Evolutionary conservation across 352 stramenopile genomes (phyloP).

Genomic region (Phytophthora boehmeriae): DNA sequence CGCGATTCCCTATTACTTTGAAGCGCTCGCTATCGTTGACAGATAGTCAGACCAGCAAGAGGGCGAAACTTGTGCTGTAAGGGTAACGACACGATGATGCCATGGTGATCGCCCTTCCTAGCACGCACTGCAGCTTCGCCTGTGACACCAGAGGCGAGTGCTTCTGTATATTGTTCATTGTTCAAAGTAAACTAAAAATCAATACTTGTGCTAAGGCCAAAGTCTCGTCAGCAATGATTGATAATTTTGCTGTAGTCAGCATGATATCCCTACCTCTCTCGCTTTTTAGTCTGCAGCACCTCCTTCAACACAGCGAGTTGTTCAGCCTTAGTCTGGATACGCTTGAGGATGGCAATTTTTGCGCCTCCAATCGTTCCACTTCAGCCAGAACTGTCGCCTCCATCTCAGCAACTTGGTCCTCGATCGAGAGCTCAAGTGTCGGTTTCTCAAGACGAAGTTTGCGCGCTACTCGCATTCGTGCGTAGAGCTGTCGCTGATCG

Average conservation of each 20-base stretch:
- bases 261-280: no score
- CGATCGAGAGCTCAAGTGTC: constrained; percentile 36
- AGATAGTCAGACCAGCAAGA: constrained; percentile 26
- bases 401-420: constrained; percentile 58
- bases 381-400: constrained; percentile 38
- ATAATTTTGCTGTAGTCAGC: neutral
- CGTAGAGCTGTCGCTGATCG: constrained; percentile 33
- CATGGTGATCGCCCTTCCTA: constrained; percentile 1
- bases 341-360: constrained; percentile 41
- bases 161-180: constrained; percentile 35
- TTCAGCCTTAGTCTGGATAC: constrained; percentile 49
- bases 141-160: constrained; percentile 28
- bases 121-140: constrained; percentile 12
- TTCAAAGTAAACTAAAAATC: constrained; percentile 36
- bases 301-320: constrained; percentile 18
- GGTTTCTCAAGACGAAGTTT: constrained; percentile 40
- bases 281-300: constrained; percentile 4
- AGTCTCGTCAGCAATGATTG: neutral
- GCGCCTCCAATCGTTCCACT: constrained; percentile 41
- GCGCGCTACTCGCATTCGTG: constrained; percentile 31
- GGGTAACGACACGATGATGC: constrained; percentile 4
- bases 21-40: constrained; percentile 29
- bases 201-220: constrained; percentile 8
- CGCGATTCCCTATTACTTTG: constrained; percentile 18
- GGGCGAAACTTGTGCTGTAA: constrained; percentile 27